Percentiles rank a stretch among this genome's conserved stretches.
Conservation (phyloP, 371 early-diverging fungal genomes). For the Mucor lusitanicus region DNA sequence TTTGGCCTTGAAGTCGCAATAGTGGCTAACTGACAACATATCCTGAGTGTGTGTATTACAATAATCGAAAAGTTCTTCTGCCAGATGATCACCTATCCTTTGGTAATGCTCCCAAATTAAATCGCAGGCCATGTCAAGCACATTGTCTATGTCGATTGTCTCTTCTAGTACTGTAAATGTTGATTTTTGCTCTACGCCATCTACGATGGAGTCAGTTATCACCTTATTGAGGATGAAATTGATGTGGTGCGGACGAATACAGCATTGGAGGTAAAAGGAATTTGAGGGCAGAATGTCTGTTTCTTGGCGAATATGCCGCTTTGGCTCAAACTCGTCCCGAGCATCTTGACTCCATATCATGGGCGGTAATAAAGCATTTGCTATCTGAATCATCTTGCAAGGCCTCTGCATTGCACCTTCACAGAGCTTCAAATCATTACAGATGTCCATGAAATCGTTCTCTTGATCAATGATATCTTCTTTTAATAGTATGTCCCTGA, state of each 20-base stretch:
- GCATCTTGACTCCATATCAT: background rate
- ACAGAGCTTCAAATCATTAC: background rate
- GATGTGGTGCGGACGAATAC: background rate
- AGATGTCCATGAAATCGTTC: background rate
- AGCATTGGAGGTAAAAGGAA: background rate
- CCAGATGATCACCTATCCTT: background rate
- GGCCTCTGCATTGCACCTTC: background rate
- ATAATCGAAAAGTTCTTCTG: background rate
- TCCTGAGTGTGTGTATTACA: background rate
- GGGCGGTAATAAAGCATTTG: background rate
- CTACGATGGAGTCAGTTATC: background rate
- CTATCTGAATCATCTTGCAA: background rate
- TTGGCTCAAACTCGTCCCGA: background rate
- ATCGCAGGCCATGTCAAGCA: background rate
- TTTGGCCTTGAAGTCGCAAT: background rate
- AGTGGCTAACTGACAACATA: background rate
- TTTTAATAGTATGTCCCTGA: background rate
- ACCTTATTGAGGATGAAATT: background rate
- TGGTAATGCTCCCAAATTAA: background rate
- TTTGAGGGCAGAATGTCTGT: background rate
- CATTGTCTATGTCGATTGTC: background rate
- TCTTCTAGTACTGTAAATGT: background rate
- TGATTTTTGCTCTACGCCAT: background rate
- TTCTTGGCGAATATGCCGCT: background rate
- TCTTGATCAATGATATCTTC: background rate